These are phyloP conservation scores for Pseudogymnoascus sp. DNA, from an alignment of 2,329 filamentous ascomycete genomes.

Conservation along the genomic window DNA sequence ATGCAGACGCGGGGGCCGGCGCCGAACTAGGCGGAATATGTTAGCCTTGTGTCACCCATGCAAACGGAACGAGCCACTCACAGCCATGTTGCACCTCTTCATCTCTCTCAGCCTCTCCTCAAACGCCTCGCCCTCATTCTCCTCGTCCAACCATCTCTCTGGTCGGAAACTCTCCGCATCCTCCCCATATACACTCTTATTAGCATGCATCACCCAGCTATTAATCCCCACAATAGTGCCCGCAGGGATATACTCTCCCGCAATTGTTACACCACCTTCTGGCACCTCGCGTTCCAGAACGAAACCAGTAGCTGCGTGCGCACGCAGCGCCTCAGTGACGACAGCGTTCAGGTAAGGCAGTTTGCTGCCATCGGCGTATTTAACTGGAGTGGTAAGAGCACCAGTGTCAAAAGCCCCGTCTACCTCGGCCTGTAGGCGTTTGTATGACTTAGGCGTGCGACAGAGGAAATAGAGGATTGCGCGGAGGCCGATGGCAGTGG, in stretches of 20 bases:
- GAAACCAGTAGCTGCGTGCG: constrained; percentile 37
- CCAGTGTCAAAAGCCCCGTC: constrained; percentile 26
- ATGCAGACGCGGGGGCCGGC: constrained; percentile 25
- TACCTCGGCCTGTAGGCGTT: constrained; percentile 24
- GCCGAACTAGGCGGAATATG: constrained; percentile 21
- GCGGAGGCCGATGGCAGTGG: constrained; percentile 39
- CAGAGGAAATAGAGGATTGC: constrained; percentile 37
- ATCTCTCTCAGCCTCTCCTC: constrained; percentile 5
- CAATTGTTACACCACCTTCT: constrained; percentile 19
- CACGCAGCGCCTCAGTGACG: constrained; percentile 39
- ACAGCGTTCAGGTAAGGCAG: constrained; percentile 42
- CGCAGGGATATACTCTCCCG: constrained; percentile 25
- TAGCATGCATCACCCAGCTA: constrained; percentile 31
- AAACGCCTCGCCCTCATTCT: constrained; percentile 12
- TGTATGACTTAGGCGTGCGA: constrained; percentile 20
- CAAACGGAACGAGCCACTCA: background rate
- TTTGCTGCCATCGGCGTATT: constrained; percentile 22
- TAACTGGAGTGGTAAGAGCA: constrained; percentile 20
- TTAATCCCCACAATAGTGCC: constrained; percentile 31
- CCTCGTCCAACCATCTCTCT: constrained; percentile 34
- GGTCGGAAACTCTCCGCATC: constrained; percentile 34
- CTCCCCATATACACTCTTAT: constrained; percentile 29
- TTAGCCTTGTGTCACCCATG: background rate
- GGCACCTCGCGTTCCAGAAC: constrained; percentile 38
- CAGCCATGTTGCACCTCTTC: constrained; percentile 2